Evolutionary conservation across 2,329 filamentous ascomycete genomes (phyloP).

Genomic region (Hypoxylon sp.): DNA sequence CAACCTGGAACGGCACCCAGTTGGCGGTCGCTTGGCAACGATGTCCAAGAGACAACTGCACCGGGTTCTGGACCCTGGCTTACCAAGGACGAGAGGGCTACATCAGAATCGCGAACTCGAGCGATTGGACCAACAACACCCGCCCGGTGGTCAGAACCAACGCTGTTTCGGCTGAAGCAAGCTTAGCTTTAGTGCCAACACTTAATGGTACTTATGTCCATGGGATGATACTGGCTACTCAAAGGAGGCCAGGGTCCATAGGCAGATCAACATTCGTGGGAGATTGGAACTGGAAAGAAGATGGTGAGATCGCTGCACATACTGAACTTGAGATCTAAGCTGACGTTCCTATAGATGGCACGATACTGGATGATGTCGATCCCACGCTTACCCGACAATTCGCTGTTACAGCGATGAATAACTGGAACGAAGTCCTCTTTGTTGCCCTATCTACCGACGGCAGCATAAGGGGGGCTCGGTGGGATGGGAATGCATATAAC

Average conservation of each 20-base stretch:
- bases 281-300: conserved; percentile 37
- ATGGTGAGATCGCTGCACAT: conserved; percentile 22
- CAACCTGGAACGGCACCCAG: conserved; percentile 38
- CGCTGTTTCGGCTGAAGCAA: conserved; percentile 33
- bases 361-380: conserved; percentile 33
- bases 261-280: conserved; percentile 29
- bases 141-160: conserved; percentile 22
- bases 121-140: conserved; percentile 36
- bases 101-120: conserved; percentile 40
- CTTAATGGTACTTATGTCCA: conserved; percentile 26
- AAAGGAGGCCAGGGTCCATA: conserved; percentile 36
- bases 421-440: conserved; percentile 37
- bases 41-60: conserved; percentile 27
- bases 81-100: conserved; percentile 42
- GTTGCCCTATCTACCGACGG: conserved; percentile 27
- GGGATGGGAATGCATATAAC: conserved; percentile 25
- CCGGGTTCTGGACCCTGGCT: conserved; percentile 38
- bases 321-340: neutral
- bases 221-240: conserved; percentile 36
- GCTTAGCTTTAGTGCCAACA: conserved; percentile 41
- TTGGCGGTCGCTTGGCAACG: conserved; percentile 43
- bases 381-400: conserved; percentile 39
- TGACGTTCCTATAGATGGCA: conserved; percentile 31
- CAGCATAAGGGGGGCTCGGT: conserved; percentile 22
- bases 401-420: conserved; percentile 39